Evolutionary conservation across 768 basidiomycete genomes (phyloP).

Genomic region (Cystofilobasidium bisporidii): DNA sequence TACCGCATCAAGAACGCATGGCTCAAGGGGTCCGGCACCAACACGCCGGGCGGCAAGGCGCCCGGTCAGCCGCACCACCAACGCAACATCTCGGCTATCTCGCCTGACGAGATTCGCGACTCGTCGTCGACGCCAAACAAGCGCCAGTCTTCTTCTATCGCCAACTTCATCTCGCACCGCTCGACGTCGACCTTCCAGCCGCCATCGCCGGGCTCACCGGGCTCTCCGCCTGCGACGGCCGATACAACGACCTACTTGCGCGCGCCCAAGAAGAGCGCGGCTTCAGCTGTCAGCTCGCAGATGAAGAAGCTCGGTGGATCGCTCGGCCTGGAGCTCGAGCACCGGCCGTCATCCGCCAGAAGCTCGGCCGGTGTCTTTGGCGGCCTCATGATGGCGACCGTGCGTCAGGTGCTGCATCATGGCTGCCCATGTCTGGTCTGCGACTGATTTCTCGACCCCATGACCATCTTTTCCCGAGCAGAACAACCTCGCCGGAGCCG

Average conservation of each 20-base stretch:
- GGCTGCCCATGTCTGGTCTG: too few species aligned
- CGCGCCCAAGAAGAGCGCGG: conserved; percentile 12
- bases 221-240: conserved; percentile 35
- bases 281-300: conserved; percentile 24
- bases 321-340: conserved; percentile 32
- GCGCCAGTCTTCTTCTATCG: conserved; percentile 1
- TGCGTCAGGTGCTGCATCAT: background rate
- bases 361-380: conserved; percentile 58
- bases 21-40: background rate
- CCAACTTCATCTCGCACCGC: conserved; percentile 8
- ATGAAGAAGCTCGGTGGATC: conserved; percentile 30
- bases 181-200: background rate
- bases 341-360: conserved; percentile 43
- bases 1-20: conserved; percentile 13
- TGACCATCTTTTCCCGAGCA: too few species aligned
- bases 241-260: conserved; percentile 30
- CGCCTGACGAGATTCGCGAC: background rate
- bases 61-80: background rate
- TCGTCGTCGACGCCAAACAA: background rate
- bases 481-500: conserved; percentile 51
- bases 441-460: too few species aligned
- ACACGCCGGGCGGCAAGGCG: background rate
- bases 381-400: conserved; percentile 58
- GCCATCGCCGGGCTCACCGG: background rate
- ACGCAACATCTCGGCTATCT: conserved; percentile 2